phyloP scores from a whole-genome alignment of 208 protist genomes.

The Acanthamoeba castellanii region DNA sequence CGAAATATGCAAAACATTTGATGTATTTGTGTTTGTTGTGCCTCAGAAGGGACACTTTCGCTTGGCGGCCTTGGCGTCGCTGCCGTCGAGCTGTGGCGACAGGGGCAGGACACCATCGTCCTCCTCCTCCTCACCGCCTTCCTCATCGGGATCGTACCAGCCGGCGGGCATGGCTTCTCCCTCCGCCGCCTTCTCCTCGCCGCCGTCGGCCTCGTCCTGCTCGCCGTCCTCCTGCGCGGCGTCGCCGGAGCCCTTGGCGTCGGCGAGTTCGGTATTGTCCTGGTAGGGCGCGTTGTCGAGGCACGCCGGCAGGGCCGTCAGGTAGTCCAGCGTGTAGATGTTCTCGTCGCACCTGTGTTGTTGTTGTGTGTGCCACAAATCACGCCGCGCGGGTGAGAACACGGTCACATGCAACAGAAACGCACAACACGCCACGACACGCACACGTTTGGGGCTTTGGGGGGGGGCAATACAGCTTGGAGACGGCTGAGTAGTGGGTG shows the following conservation, averaged over 20 bases:
- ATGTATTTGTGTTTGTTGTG: background rate
- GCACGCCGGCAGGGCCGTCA: constrained; percentile 21
- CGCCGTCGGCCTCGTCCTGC: background rate
- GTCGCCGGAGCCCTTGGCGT: background rate
- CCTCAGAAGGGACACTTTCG: constrained; percentile 35
- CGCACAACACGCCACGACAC: background rate
- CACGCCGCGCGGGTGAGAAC: background rate
- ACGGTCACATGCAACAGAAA: background rate
- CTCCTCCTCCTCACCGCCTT: background rate
- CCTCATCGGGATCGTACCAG: constrained; percentile 23
- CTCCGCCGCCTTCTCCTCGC: background rate
- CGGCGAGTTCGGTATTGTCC: background rate
- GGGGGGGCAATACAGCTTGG: constrained; percentile 22
- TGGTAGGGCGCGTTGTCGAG: constrained; percentile 46
- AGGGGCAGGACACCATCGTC: background rate
- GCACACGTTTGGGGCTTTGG: background rate
- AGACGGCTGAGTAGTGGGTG: constrained; percentile 51
- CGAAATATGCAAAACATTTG: background rate
- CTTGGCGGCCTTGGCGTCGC: background rate
- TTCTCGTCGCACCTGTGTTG: constrained; percentile 65
- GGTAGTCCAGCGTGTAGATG: constrained; percentile 69
- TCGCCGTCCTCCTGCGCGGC: background rate
- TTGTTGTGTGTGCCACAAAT: background rate
- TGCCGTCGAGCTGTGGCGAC: background rate
- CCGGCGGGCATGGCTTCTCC: constrained; percentile 5